Percentiles rank a stretch among this genome's conserved stretches.
Evolutionary conservation across 1,284 basidiomycete species (phyloP).

Genomic region (Moesziomyces parantarcticus): DNA sequence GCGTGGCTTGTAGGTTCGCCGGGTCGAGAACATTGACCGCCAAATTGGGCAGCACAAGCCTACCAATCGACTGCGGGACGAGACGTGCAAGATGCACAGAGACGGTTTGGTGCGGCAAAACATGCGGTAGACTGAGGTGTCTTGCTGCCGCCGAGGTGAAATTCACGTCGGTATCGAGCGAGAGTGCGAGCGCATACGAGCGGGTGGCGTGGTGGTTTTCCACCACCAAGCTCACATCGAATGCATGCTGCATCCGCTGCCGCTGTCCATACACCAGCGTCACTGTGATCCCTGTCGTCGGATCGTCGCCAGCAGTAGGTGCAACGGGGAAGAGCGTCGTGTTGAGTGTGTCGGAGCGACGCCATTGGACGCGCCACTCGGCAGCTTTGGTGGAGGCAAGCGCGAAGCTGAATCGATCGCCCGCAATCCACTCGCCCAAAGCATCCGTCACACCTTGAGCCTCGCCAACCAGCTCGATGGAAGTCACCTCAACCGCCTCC

Average conservation of each 20-base stretch:
- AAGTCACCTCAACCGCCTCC: background rate
- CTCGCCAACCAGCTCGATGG: background rate
- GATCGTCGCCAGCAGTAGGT: background rate
- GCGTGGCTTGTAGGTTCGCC: background rate
- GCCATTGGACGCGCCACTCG: no score
- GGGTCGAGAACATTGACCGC: constrained; percentile 7
- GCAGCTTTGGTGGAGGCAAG: background rate
- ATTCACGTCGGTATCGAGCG: constrained; percentile 25
- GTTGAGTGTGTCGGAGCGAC: background rate
- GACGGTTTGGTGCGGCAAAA: constrained; percentile 11
- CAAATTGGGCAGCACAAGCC: constrained; percentile 5
- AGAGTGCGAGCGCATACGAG: constrained; percentile 10
- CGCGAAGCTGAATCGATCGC: constrained; percentile 22
- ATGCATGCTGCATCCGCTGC: constrained; percentile 2
- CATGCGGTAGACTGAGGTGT: constrained; percentile 17
- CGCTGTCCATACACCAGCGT: constrained; percentile 4
- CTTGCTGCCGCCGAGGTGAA: constrained; percentile 30
- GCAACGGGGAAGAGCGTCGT: constrained; percentile 9
- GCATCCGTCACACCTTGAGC: constrained; percentile 4
- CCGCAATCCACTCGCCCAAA: constrained; percentile 3
- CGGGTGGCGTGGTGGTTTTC: constrained; percentile 9
- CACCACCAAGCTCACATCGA: constrained; percentile 3
- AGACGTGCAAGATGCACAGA: constrained; percentile 6
- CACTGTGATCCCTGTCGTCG: constrained; percentile 1
- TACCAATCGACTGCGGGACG: constrained; percentile 13